Evolutionary conservation across 352 stramenopile species (phyloP).

Genomic region (Pythium biforme): DNA sequence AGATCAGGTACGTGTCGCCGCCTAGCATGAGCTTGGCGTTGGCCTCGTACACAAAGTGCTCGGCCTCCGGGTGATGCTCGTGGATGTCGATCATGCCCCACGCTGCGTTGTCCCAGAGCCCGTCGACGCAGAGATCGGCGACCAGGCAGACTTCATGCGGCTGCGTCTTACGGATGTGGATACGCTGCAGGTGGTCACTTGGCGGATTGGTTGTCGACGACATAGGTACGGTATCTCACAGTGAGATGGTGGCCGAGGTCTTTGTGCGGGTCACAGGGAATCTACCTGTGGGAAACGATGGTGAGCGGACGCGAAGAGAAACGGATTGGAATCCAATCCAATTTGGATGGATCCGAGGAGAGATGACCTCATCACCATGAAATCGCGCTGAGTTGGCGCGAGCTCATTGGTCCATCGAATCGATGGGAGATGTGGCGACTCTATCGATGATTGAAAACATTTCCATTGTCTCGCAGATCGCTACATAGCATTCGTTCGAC

Average conservation of each 20-base stretch:
- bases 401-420: background rate
- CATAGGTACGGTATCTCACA: background rate
- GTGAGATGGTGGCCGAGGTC: too few relatives aligned
- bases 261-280: too few relatives aligned
- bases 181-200: background rate
- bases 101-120: constrained; percentile 10
- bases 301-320: too few relatives aligned
- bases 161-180: constrained; percentile 19
- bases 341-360: too few relatives aligned
- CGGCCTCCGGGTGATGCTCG: background rate
- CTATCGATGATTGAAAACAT: too few relatives aligned
- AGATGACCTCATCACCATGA: too few relatives aligned
- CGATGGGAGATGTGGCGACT: too few relatives aligned
- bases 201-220: background rate
- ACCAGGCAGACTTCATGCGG: constrained; percentile 8
- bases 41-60: background rate
- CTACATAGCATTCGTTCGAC: too few relatives aligned
- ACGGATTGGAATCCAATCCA: too few relatives aligned
- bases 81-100: constrained; percentile 15
- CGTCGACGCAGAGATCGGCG: constrained; percentile 15
- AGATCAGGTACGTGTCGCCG: constrained; percentile 4
- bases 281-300: too few relatives aligned
- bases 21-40: constrained; percentile 10
- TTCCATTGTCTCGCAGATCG: too few relatives aligned
- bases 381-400: background rate